These are phyloP conservation scores for Olyra latifolia DNA, from an alignment of 176 grass and related monocot species.

Conservation along the genomic window DNA sequence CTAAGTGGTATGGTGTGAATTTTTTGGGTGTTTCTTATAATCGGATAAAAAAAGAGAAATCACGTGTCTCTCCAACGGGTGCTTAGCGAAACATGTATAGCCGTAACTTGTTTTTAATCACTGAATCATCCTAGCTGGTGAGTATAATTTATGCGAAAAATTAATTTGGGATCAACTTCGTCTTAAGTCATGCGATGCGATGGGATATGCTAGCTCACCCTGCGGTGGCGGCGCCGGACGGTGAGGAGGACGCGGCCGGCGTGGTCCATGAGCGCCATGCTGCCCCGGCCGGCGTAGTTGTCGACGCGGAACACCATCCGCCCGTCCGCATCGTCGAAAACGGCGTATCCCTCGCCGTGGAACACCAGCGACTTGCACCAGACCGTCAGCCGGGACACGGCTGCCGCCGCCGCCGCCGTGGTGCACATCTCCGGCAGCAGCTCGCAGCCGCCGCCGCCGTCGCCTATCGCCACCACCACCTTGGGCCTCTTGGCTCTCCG, in stretches of 20 bases:
- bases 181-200: too few relatives aligned
- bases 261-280: slow-evolving; percentile 59
- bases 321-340: slow-evolving; percentile 54
- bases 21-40: too few relatives aligned
- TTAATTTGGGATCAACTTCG: too few relatives aligned
- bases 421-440: neutral
- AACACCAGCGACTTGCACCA: slow-evolving; percentile 77
- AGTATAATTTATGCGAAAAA: too few relatives aligned
- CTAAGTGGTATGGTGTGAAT: too few relatives aligned
- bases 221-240: slow-evolving; percentile 46
- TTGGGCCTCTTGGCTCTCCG: slow-evolving; percentile 1
- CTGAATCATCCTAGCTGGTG: too few relatives aligned
- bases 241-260: slow-evolving; percentile 61
- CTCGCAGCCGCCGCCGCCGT: neutral
- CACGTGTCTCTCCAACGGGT: too few relatives aligned
- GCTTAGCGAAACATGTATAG: too few relatives aligned
- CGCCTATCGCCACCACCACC: neutral
- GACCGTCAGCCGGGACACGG: slow-evolving; percentile 42
- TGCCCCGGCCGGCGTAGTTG: slow-evolving; percentile 32
- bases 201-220: slow-evolving; percentile 7
- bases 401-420: neutral
- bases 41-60: too few relatives aligned
- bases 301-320: slow-evolving; percentile 63
- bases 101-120: too few relatives aligned
- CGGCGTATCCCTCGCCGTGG: slow-evolving; percentile 58